Evolutionary conservation across 2,329 filamentous ascomycete genomes (phyloP).

Genomic region (Grosmannia serpens): DNA sequence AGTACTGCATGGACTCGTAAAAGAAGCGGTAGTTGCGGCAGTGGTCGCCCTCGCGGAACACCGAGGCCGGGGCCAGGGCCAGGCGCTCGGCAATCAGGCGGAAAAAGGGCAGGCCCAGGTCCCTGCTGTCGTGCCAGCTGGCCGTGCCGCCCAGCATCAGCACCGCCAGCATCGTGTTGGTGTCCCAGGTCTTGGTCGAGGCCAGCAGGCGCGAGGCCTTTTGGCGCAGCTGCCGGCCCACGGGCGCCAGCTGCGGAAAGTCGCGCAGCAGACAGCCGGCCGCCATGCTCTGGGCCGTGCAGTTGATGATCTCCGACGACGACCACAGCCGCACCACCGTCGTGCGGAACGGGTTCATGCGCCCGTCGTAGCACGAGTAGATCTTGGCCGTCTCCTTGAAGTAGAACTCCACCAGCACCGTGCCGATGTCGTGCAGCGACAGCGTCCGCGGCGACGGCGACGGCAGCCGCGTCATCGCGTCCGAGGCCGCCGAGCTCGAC

Average conservation of each 20-base stretch:
- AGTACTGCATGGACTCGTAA: constrained; percentile 43
- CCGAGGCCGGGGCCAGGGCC: constrained; percentile 13
- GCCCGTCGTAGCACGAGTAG: constrained; percentile 44
- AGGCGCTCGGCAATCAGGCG: constrained; percentile 31
- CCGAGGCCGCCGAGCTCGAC: not conserved
- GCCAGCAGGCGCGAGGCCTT: constrained; percentile 39
- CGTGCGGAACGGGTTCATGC: constrained; percentile 44
- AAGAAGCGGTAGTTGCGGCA: constrained; percentile 31
- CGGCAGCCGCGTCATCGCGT: not conserved
- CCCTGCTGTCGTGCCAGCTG: constrained; percentile 40
- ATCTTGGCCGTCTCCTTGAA: constrained; percentile 44
- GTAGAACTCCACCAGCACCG: constrained; percentile 44
- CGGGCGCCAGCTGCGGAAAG: constrained; percentile 37
- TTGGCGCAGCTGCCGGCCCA: constrained; percentile 39
- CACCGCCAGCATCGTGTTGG: constrained; percentile 37
- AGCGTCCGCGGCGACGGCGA: constrained; percentile 17
- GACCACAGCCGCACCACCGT: constrained; percentile 26
- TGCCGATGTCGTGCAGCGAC: constrained; percentile 33
- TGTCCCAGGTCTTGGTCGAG: constrained; percentile 31
- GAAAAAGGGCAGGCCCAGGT: constrained; percentile 40
- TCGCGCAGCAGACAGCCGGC: constrained; percentile 42
- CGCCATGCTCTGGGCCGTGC: constrained; percentile 47
- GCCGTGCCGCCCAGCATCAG: constrained; percentile 42
- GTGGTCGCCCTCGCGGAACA: constrained; percentile 20
- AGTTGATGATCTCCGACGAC: constrained; percentile 39